Evolutionary conservation across 805 yeast species (phyloP), one percentile per base, ranked within the genome.

Genomic region (Candida maris): DNA sequence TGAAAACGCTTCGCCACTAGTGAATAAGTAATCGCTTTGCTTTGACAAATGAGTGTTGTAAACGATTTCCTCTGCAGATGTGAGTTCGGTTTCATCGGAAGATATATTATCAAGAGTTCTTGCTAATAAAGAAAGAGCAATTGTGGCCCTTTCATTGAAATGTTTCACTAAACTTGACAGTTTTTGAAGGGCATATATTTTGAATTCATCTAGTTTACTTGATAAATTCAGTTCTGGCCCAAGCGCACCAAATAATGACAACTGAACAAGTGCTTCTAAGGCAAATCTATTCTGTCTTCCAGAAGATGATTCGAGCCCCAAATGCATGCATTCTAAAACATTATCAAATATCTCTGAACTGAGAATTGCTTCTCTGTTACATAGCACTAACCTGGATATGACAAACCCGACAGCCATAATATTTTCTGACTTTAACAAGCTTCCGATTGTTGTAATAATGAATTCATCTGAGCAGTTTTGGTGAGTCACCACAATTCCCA

Each of bases 1-100:
- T 18, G 85, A 69, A 14, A 89, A 60, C 0, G 95, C 88, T 54
- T 91, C 97, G 35, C 97, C 97, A 31, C 81, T 71, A 0, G 87
- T 70, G 46, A 91, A 86, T 15, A 82, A 61, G 34, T 68, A 75
- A 42, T 91, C 97, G n/a, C 77, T 66, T 42, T 84, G 86, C 44
- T 83, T 86, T 1, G 87, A 73, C 4, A 54, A 56, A 53, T 82
- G 79, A 0, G 84, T 70, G 3, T 74, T 80, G 47, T 70, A 78
- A 2, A 87, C 49, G 1, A 59, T 46, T 6, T 65, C 54, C 30
- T 81, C 73, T 37, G 65, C 66, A 1, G 46, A 42, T 6, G 47
- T 42, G 4, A 57, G 32, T 3, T 37, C 32, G 14, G 15, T 39
- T 5, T 62, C 68, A 6, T 44, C 48, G 0, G 52, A 42, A 4